Conservation (phyloP, 2,329 filamentous ascomycete species). For the Arthrobotrys conoides region DNA sequence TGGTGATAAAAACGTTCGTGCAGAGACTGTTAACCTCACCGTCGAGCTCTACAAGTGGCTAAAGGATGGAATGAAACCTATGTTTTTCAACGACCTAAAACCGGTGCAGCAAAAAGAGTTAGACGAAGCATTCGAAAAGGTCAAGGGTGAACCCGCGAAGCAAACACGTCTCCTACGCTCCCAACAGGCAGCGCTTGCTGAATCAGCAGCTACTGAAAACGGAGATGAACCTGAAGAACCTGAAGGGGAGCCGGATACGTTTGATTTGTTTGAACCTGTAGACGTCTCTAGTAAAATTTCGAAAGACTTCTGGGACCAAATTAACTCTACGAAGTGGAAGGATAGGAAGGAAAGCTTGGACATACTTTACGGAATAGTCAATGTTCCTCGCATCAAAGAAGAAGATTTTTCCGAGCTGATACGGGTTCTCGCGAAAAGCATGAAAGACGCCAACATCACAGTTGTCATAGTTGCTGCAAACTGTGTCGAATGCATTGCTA, state of each 20-base stretch:
- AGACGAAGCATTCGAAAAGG: constrained; percentile 92
- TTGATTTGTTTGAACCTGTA: constrained; percentile 86
- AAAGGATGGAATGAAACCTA: constrained; percentile 95
- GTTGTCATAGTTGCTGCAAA: constrained; percentile 94
- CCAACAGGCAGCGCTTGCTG: constrained; percentile 85
- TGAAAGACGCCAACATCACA: constrained; percentile 98
- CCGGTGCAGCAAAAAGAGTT: constrained; percentile 94
- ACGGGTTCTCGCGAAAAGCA: constrained; percentile 88
- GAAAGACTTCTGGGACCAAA: constrained; percentile 82
- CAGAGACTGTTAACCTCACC: constrained; percentile 89
- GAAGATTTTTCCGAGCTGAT: constrained; percentile 88
- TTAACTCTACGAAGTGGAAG: constrained; percentile 97
- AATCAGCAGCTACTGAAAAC: constrained; percentile 75
- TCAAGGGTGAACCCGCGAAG: constrained; percentile 91
- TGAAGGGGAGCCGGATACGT: constrained; percentile 81
- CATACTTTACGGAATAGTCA: constrained; percentile 80
- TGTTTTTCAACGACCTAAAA: constrained; percentile 97
- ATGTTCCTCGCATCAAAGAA: constrained; percentile 92
- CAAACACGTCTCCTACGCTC: constrained; percentile 89
- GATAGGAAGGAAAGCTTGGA: constrained; percentile 96
- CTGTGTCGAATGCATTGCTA: constrained; percentile 89
- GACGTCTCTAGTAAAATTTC: constrained; percentile 87
- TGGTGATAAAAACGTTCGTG: constrained; percentile 97
- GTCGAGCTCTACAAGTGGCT: constrained; percentile 98
- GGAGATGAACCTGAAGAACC: constrained; percentile 74